Evolutionary conservation across 169 alveolate species (phyloP).

Genomic region (Plasmodium fragile): DNA sequence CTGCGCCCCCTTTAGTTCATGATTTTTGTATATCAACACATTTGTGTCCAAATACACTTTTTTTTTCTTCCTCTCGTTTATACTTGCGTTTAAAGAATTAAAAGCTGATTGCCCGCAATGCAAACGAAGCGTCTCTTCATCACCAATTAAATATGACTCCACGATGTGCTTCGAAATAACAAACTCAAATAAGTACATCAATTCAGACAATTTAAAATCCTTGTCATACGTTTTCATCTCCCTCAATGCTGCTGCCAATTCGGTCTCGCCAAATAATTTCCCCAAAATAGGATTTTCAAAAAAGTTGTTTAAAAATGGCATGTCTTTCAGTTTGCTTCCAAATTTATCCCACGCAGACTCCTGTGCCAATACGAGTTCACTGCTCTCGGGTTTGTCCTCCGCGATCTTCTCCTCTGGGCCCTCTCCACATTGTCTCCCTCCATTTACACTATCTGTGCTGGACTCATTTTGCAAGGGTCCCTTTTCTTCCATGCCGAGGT

Average conservation of each 20-base stretch:
- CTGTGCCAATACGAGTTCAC: slow-evolving; percentile 81
- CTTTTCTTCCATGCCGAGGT: not conserved
- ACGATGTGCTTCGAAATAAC: slow-evolving; percentile 91
- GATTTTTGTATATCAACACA: slow-evolving; percentile 87
- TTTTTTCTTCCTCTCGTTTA: slow-evolving; percentile 85
- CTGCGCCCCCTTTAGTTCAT: slow-evolving; percentile 89
- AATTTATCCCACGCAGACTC: slow-evolving; percentile 91
- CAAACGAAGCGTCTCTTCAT: slow-evolving; percentile 85
- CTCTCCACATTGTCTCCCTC: not conserved
- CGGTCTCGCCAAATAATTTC: slow-evolving; percentile 90
- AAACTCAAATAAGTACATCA: slow-evolving; percentile 88
- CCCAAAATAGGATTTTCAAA: slow-evolving; percentile 90
- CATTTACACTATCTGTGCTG: not conserved
- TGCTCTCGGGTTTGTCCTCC: slow-evolving; percentile 9
- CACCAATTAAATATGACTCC: slow-evolving; percentile 89
- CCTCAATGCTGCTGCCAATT: slow-evolving; percentile 89
- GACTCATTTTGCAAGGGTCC: not conserved
- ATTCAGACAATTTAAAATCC: slow-evolving; percentile 87
- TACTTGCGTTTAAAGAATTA: slow-evolving; percentile 86
- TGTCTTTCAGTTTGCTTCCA: slow-evolving; percentile 89
- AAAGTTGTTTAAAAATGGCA: slow-evolving; percentile 91
- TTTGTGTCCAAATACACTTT: slow-evolving; percentile 87
- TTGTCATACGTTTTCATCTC: slow-evolving; percentile 92
- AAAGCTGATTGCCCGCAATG: slow-evolving; percentile 92
- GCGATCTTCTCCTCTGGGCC: slow-evolving; percentile 3